phyloP scores from a whole-genome alignment of 441 rosid genomes.

The Corymbia citriodora region DNA sequence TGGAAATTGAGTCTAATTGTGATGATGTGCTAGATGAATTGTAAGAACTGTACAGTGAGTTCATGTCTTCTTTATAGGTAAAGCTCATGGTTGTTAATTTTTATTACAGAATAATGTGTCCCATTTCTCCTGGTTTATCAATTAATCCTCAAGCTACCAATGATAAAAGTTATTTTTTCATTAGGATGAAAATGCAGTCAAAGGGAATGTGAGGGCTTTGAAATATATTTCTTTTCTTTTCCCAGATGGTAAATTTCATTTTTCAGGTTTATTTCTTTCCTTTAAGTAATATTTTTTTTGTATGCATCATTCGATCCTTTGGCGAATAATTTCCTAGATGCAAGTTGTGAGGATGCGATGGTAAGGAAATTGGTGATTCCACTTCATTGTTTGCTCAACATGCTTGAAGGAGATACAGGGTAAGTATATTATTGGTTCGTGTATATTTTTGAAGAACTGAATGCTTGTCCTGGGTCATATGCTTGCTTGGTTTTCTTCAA shows the following conservation, averaged over 20 bases:
- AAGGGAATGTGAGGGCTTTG: slow-evolving; percentile 45
- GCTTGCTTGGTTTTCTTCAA: neutral
- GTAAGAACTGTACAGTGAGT: slow-evolving; percentile 56
- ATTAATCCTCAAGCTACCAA: neutral
- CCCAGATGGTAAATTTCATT: slow-evolving; percentile 43
- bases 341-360: slow-evolving; percentile 37
- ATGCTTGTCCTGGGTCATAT: neutral
- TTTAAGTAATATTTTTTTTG: neutral
- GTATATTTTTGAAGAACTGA: neutral
- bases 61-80: slow-evolving; percentile 59
- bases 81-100: neutral
- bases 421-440: neutral
- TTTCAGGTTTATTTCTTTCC: neutral
- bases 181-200: slow-evolving; percentile 40
- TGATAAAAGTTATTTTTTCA: neutral
- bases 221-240: slow-evolving; percentile 71
- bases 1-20: slow-evolving; percentile 53
- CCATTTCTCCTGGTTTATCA: neutral
- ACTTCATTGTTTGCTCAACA: slow-evolving; percentile 73
- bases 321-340: neutral
- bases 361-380: slow-evolving; percentile 52
- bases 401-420: slow-evolving; percentile 98
- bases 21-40: slow-evolving; percentile 59
- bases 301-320: neutral
- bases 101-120: neutral